Base-by-base conservation (phyloP, 495 filamentous ascomycete species). In the Talaromyces borbonicus region DNA sequence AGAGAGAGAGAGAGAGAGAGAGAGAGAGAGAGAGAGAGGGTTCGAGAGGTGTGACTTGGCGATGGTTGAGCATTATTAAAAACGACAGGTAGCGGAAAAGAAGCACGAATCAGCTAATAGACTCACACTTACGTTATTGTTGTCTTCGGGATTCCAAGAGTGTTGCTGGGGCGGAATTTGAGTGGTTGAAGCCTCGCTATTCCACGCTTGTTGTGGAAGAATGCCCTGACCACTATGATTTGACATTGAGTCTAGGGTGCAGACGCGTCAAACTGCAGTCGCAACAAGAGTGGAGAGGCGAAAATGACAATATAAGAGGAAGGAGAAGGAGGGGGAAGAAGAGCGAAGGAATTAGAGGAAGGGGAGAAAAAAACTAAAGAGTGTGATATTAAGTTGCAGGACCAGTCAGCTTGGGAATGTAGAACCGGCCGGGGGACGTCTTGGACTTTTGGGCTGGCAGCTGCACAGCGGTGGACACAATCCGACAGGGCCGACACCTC, bases 351-450 rank as follows among this genome's bases (percentile, higher is more conserved):
- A 18, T 30, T 33, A 41, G 32, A 18, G 41, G 33, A 47, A 37
- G 43, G 31, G 22, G 26, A 45, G 15, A 32, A 35, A 42, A 40
- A 49, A 32, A n/a, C n/a, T n/a, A n/a, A n/a, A n/a, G 18, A 48
- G 38, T 41, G 38, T 41, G 38, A 41, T 41, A 41, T 41, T 23
- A 41, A 18, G 22, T 39, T 36, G 46, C 35, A 48, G 46, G 31
- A 20, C 43, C 43, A 46, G 29, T 46, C 37, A 43, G 47, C 27
- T 43, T 49, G 47, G 25, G 47, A 49, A 49, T 46, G 43, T 46
- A 27, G 30, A 35, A 33, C 43, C 38, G 27, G 27, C 27, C 27
- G 38, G 38, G 30, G 42, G 43, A 31, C 30, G 43, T 31, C 18
- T 35, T 46, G 30, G 41, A n/a, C 38, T 41, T 38, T n/a, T 31